These are phyloP conservation scores for Arachnopeziza araneosa DNA, from an alignment of 2,329 filamentous ascomycete genomes.

Conservation along the genomic window DNA sequence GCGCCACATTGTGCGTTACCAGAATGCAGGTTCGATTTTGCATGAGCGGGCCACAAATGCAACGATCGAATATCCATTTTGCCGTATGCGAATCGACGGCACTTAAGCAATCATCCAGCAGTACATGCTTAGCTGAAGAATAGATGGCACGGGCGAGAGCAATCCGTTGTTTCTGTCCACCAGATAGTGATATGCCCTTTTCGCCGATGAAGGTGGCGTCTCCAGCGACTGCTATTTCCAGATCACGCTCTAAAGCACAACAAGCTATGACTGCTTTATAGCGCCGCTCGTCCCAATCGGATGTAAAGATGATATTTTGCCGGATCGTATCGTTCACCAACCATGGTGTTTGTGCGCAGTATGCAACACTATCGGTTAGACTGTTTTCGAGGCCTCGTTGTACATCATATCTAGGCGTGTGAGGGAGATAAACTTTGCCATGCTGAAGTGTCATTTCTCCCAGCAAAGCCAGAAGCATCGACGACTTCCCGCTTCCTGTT, in stretches of 20 bases:
- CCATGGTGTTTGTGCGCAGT: not conserved
- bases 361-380: too few species aligned
- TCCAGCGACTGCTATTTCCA: not conserved
- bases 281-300: not conserved
- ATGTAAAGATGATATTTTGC: not conserved
- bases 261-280: not conserved
- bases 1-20: not conserved
- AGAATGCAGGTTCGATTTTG: not conserved
- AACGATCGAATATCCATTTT: not conserved
- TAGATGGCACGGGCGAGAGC: too few species aligned
- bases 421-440: slow-evolving; percentile 54
- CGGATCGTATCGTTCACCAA: not conserved
- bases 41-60: too few species aligned
- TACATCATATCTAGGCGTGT: slow-evolving; percentile 52
- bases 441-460: slow-evolving; percentile 67
- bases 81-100: not conserved
- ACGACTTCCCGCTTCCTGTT: slow-evolving; percentile 72
- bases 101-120: not conserved
- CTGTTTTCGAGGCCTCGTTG: too few species aligned
- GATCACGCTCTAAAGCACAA: not conserved
- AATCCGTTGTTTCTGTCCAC: not conserved
- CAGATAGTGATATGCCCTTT: not conserved
- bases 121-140: not conserved
- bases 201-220: not conserved
- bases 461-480: slow-evolving; percentile 67